Percentiles rank a stretch among this genome's conserved stretches.
phyloP scores from a whole-genome alignment of 1,139 yeast species.

The Sugiyamaella pinicola region DNA sequence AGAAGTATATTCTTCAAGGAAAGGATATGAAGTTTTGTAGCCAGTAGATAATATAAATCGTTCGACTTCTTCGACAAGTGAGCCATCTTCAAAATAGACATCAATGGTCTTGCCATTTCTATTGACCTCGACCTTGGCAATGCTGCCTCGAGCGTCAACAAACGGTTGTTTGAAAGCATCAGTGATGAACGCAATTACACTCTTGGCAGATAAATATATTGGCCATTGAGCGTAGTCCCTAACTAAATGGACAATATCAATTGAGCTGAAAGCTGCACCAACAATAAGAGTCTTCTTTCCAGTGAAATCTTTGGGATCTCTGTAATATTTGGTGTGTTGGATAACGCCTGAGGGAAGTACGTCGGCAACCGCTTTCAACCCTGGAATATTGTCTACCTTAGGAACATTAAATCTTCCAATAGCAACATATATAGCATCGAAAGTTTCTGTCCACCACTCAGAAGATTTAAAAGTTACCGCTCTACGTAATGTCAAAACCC shows the following conservation, averaged over 20 bases:
- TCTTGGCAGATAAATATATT: constrained; percentile 28
- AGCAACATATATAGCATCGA: constrained; percentile 58
- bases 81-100: constrained; percentile 28
- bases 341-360: constrained; percentile 19
- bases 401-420: constrained; percentile 59
- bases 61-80: constrained; percentile 25
- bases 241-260: constrained; percentile 25
- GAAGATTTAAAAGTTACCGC: not conserved
- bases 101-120: constrained; percentile 20
- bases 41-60: constrained; percentile 32
- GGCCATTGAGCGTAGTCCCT: constrained; percentile 27
- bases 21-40: constrained; percentile 30
- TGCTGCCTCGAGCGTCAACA: constrained; percentile 28
- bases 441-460: constrained; percentile 39
- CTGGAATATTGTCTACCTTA: constrained; percentile 52
- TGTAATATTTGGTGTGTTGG: constrained; percentile 23
- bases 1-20: constrained; percentile 27
- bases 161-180: constrained; percentile 34
- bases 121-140: constrained; percentile 20
- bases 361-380: constrained; percentile 45
- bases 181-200: constrained; percentile 23
- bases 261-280: constrained; percentile 26
- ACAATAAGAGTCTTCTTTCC: constrained; percentile 24
- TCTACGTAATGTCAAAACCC: constrained; percentile 46
- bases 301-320: constrained; percentile 19